Evolutionary conservation across 176 grass and related monocot species (phyloP).

Genomic region (Aechmea fasciata): DNA sequence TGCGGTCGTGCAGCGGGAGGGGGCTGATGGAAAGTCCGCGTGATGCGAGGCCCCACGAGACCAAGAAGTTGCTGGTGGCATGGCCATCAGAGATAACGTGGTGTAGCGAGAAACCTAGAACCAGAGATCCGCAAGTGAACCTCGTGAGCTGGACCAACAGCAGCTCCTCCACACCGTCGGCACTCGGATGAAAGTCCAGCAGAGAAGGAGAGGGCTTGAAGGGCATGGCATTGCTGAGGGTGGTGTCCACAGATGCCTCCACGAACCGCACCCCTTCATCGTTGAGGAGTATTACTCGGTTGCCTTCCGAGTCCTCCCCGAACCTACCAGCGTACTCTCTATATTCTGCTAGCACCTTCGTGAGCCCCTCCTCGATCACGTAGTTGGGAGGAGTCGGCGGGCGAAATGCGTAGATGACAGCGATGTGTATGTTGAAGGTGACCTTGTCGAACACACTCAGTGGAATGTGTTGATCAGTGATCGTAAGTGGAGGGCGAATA

Average conservation of each 20-base stretch:
- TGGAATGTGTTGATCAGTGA: constrained; percentile 16
- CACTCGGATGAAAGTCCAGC: constrained; percentile 36
- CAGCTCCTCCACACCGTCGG: constrained; percentile 31
- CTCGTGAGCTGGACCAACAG: constrained; percentile 53
- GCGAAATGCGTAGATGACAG: constrained; percentile 63
- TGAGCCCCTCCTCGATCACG: constrained; percentile 30
- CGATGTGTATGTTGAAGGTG: constrained; percentile 47
- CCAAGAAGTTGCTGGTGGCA: constrained; percentile 42
- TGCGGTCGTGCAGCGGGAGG: constrained; percentile 23
- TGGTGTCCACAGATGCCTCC: constrained; percentile 41
- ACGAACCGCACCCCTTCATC: constrained; percentile 40
- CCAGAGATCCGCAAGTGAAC: constrained; percentile 55
- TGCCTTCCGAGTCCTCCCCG: constrained; percentile 18
- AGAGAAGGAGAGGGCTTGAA: constrained; percentile 32
- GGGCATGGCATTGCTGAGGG: constrained; percentile 25
- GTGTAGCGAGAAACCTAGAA: constrained; percentile 28
- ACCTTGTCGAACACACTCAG: constrained; percentile 58
- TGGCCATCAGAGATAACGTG: constrained; percentile 51
- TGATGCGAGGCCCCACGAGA: constrained; percentile 46
- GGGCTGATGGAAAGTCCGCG: constrained; percentile 12
- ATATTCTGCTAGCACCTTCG: constrained; percentile 31
- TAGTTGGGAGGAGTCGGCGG: constrained; percentile 44
- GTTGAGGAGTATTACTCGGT: constrained; percentile 32
- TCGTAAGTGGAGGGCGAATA: not conserved
- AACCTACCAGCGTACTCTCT: constrained; percentile 46